Percentiles rank a stretch among this genome's conserved stretches.
phyloP scores from a whole-genome alignment of 2,329 filamentous ascomycete genomes.

The Scleromitrula shiraiana region DNA sequence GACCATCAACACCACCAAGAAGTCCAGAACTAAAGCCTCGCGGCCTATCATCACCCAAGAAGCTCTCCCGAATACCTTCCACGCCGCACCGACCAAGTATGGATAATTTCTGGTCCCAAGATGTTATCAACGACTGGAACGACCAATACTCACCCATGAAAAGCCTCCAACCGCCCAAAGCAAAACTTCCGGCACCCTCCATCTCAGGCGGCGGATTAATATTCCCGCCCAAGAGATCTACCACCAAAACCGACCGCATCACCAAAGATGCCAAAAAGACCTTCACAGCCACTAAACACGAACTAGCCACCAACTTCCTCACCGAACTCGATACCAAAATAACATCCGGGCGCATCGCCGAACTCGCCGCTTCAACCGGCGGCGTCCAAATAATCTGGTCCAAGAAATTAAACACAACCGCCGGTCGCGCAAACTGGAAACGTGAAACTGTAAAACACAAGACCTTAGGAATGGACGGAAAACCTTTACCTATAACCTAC shows the following conservation, averaged over 20 bases:
- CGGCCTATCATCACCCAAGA: conserved; percentile 24
- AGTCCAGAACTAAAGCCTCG: conserved; percentile 21
- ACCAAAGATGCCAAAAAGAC: conserved; percentile 43
- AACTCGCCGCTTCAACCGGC: conserved; percentile 54
- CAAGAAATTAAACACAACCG: conserved; percentile 72
- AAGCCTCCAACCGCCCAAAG: conserved; percentile 32
- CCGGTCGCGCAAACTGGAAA: conserved; percentile 67
- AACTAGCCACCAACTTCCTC: conserved; percentile 57
- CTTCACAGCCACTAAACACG: conserved; percentile 55
- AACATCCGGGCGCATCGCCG: conserved; percentile 49
- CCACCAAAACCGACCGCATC: conserved; percentile 30
- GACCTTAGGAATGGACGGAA: conserved; percentile 12
- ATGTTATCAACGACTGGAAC: conserved; percentile 54
- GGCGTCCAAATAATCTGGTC: conserved; percentile 67
- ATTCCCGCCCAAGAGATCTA: conserved; percentile 11
- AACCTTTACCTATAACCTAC: conserved; percentile 23
- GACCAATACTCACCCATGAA: conserved; percentile 50
- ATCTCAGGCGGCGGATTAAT: background rate
- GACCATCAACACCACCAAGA: conserved; percentile 23
- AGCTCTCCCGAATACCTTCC: conserved; percentile 38
- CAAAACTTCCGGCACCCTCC: conserved; percentile 7
- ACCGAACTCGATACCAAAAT: conserved; percentile 59
- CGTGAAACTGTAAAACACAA: conserved; percentile 43
- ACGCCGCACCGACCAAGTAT: conserved; percentile 46
- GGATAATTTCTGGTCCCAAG: conserved; percentile 53